Evolutionary conservation across 176 grass and related monocot genomes (phyloP).

Genomic region (Typha latifolia): DNA sequence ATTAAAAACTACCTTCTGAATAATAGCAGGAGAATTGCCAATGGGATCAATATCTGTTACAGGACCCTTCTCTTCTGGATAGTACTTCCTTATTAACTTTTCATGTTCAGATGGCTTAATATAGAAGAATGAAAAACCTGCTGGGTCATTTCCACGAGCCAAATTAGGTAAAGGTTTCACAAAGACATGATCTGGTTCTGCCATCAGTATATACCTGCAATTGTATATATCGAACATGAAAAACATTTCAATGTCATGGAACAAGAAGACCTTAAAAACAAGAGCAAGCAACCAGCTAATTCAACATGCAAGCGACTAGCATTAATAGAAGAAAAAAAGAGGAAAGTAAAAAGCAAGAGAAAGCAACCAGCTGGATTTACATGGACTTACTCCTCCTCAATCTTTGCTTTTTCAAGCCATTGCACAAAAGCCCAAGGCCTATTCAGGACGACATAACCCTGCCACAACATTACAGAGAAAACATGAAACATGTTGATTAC

Average conservation of each 20-base stretch:
- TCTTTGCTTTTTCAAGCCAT: slow-evolving; percentile 68
- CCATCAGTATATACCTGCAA: slow-evolving; percentile 95
- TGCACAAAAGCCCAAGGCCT: slow-evolving; percentile 99
- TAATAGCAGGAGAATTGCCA: slow-evolving; percentile 96
- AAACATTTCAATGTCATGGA: background rate
- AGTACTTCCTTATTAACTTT: slow-evolving; percentile 85
- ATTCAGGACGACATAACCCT: slow-evolving; percentile 95
- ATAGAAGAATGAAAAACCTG: slow-evolving; percentile 87
- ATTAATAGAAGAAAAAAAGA: background rate
- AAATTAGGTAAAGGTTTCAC: slow-evolving; percentile 94
- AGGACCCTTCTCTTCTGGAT: slow-evolving; percentile 78
- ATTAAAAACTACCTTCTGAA: slow-evolving; percentile 59
- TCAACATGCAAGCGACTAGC: background rate
- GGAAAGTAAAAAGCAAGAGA: background rate
- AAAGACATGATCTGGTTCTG: slow-evolving; percentile 96
- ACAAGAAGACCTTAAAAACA: background rate
- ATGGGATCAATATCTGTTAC: slow-evolving; percentile 84
- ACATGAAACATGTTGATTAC: slow-evolving; percentile 10
- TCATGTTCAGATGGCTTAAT: slow-evolving; percentile 82
- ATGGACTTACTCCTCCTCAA: slow-evolving; percentile 71
- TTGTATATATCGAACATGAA: slow-evolving; percentile 24
- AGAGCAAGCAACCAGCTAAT: background rate
- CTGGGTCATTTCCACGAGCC: slow-evolving; percentile 52
- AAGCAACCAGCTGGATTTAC: background rate
- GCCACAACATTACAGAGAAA: slow-evolving; percentile 17